Conservation (phyloP, 108 stramenopile species). For the Skeletonema tropicum region DNA sequence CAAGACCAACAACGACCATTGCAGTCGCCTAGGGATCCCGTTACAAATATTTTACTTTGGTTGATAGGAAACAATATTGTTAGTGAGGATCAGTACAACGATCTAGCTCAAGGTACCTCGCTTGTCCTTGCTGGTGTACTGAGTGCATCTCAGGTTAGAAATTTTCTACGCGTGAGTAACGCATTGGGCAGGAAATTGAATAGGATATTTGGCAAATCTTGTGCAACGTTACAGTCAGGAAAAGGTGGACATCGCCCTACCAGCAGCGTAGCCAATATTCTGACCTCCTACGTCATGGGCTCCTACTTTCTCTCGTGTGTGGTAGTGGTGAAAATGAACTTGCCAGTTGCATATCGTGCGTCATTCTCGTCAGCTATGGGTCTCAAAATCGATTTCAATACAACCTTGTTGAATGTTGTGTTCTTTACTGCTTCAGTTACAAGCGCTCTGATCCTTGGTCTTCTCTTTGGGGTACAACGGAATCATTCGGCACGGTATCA, state of each 20-base stretch:
- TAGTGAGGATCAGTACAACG: slow-evolving; percentile 55
- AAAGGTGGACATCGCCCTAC: not conserved
- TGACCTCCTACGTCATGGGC: slow-evolving; percentile 47
- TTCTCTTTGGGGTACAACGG: slow-evolving; percentile 77
- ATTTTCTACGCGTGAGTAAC: slow-evolving; percentile 62
- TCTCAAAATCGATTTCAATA: slow-evolving; percentile 53
- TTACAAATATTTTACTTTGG: slow-evolving; percentile 66
- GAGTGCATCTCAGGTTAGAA: slow-evolving; percentile 67
- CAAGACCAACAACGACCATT: not conserved
- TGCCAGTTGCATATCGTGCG: slow-evolving; percentile 61
- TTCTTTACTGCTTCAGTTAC: slow-evolving; percentile 59
- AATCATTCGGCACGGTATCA: slow-evolving; percentile 66
- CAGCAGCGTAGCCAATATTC: slow-evolving; percentile 9
- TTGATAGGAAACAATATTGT: slow-evolving; percentile 69
- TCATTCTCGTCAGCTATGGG: slow-evolving; percentile 67
- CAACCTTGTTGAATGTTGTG: slow-evolving; percentile 53
- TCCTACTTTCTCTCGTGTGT: slow-evolving; percentile 80
- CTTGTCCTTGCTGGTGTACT: slow-evolving; percentile 67
- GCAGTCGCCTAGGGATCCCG: slow-evolving; percentile 45
- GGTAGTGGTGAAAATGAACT: slow-evolving; percentile 69
- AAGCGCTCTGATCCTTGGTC: slow-evolving; percentile 51
- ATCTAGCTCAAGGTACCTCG: slow-evolving; percentile 65
- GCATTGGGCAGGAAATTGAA: slow-evolving; percentile 57
- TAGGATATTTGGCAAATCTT: slow-evolving; percentile 8
- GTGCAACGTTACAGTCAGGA: not conserved